Conservation (phyloP, 805 yeast genomes). For the Candida coleopterorum region DNA sequence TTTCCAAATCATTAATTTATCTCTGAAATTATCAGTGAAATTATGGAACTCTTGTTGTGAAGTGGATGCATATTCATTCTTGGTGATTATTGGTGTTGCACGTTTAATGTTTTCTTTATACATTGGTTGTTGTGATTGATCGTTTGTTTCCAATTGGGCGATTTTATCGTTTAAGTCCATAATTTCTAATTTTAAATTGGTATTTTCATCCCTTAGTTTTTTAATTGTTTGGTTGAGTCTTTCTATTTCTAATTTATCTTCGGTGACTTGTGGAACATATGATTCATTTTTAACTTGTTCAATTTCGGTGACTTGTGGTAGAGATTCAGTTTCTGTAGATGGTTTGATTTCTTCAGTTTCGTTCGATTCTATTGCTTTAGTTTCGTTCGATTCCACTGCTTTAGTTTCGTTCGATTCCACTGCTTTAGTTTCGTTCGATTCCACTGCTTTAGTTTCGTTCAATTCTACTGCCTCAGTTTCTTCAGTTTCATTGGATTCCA, state of each 20-base stretch:
- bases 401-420: neutral
- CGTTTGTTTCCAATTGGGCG: constrained; percentile 22
- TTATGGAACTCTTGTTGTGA: constrained; percentile 18
- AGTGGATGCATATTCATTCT: constrained; percentile 25
- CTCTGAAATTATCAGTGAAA: constrained; percentile 43
- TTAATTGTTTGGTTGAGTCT: constrained; percentile 22
- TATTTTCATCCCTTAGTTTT: constrained; percentile 36
- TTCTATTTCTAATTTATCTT: neutral
- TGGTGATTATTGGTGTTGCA: constrained; percentile 26
- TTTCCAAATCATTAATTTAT: constrained; percentile 66
- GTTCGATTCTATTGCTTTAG: constrained; percentile 4
- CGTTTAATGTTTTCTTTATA: constrained; percentile 11
- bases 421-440: constrained; percentile 5
- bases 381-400: constrained; percentile 2
- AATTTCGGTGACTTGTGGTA: neutral
- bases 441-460: constrained; percentile 3
- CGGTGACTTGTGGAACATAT: no score
- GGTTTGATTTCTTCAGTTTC: constrained; percentile 1
- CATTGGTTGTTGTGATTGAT: constrained; percentile 9
- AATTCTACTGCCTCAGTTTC: no score
- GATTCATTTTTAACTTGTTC: neutral
- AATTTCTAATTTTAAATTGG: constrained; percentile 34
- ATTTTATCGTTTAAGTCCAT: constrained; percentile 37
- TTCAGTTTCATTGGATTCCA: neutral
- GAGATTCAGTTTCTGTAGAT: neutral